Evolutionary conservation across 768 basidiomycete species (phyloP), one percentile per base, ranked within the genome.

Genomic region (Royoungia palumana): DNA sequence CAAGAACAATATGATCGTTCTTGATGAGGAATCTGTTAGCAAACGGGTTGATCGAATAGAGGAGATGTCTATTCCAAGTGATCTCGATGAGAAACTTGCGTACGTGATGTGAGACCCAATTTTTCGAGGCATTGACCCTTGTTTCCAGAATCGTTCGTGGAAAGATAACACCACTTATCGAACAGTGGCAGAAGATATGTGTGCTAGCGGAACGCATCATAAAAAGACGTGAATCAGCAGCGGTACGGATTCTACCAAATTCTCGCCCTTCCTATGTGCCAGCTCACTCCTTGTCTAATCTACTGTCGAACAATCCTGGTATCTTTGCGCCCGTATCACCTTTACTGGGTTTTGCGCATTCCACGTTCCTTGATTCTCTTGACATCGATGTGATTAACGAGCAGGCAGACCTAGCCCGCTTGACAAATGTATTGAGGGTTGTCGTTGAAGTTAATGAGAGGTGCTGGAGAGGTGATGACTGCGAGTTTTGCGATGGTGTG

Each of bases 181-280:
- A 92, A 50, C 85, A 89, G 52, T 96, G 94, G 90, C 89, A 94
- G 59, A 85, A 87, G 60, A 84, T 97, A 62, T 90, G 89, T 65
- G 71, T 89, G 47, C 77, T 93, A 46, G 79, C 85, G 17, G 95
- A 98, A 70, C 86, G 93, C 52, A 80, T 91, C 55, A 80, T 95
- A 46, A 91, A 86, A 69, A 82, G 94, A 70, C 82, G 90, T 62
- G 89, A 94, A 77, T 87, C 91, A 71, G 87, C 89, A 74, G 86
- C 89, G 77, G 90, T 89, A 87, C 81, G 89, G 75, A 70, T 68
- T 69, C 64, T 63, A 67, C 74, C 81, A 73, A 76, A 77, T 73
- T 75, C 79, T 70, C 76, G 75, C 74, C 79, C 77, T 68, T 67
- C 75, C 67, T 80, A 77, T 72, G 71, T 83, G 64, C 79, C 77